Base-by-base conservation (phyloP, 352 stramenopile species). In the Globisporangium ultimum region DNA sequence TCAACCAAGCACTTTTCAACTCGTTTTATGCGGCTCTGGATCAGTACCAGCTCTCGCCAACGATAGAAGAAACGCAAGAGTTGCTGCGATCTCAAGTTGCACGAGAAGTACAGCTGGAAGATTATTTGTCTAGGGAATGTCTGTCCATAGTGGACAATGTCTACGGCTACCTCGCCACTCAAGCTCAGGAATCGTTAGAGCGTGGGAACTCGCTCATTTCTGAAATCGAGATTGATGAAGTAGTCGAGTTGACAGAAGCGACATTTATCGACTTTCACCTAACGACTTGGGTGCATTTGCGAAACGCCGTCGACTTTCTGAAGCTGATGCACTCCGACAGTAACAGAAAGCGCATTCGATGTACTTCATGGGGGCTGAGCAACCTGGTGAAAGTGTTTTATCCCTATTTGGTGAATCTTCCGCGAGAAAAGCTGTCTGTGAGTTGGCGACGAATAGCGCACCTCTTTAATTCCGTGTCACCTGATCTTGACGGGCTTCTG, bases 311-410 rank as follows among this genome's bases (percentile, higher is more conserved):
- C n/a, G 57, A 67, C 22, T 68, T 71, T 50, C 28, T 80, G 15
- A 32, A 53, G 24, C 47, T 61, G 41, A 14, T 66, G 14, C 60
- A 32, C 15, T 58, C 53, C 11, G 9, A 34, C 9, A 15, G 34
- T 1, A 1, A 2, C 36, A 46, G 51, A 2, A 28, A 28, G 24
- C 24, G 5, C 1, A 20, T 13, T 12, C 34, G 2, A 3, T n/a
- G 11, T 28, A 41, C 2, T 0, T 80, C 64, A 3, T 6, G 18
- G 32, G 74, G 69, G 11, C 45, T 90, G 11, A 85, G 63, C 43
- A 50, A 20, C 6, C 51, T 92, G 14, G 38, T 89, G 4, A 79
- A 78, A 48, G 58, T 88, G 12, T 90, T 88, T 47, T 92, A 92
- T 49, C 82, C 82, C 22, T 90, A 92, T 48, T 32, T 92, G 36